phyloP scores from a whole-genome alignment of 331 rosid genomes.

The Prunus yedoensis region DNA sequence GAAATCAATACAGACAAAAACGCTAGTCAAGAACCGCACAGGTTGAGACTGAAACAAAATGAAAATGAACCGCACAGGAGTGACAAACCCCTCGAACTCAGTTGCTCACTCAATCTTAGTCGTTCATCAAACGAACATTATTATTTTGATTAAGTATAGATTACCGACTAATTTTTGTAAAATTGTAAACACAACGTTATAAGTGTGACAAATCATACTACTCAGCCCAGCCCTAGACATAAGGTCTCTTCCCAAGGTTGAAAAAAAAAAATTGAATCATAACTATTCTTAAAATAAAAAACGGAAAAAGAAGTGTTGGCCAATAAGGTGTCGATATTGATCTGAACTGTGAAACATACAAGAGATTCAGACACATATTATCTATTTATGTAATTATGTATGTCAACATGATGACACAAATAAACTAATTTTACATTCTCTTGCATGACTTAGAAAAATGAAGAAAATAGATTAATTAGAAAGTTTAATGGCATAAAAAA shows the following conservation, averaged over 20 bases:
- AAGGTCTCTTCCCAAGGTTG: not conserved
- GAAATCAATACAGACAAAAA: conserved; percentile 46
- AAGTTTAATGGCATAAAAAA: conserved; percentile 7
- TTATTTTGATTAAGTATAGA: not conserved
- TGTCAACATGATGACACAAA: conserved; percentile 12
- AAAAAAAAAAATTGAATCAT: not conserved
- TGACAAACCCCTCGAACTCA: not conserved
- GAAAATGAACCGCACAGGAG: conserved; percentile 2
- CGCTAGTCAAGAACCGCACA: conserved; percentile 43
- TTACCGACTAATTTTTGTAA: not conserved
- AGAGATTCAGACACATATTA: not conserved
- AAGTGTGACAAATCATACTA: not conserved
- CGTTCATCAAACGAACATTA: not conserved
- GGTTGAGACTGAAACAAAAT: conserved; percentile 27
- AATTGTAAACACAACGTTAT: not conserved
- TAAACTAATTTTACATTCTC: not conserved
- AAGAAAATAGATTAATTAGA: not conserved
- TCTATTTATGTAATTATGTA: not conserved
- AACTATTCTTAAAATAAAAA: not conserved
- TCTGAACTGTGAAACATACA: not conserved
- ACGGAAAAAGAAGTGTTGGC: not conserved
- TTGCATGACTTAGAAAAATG: not conserved
- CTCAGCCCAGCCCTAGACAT: not conserved
- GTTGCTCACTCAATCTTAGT: not conserved
- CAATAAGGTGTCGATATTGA: not conserved